phyloP scores from a whole-genome alignment of 352 stramenopile species.

The Phytophthora megakarya region DNA sequence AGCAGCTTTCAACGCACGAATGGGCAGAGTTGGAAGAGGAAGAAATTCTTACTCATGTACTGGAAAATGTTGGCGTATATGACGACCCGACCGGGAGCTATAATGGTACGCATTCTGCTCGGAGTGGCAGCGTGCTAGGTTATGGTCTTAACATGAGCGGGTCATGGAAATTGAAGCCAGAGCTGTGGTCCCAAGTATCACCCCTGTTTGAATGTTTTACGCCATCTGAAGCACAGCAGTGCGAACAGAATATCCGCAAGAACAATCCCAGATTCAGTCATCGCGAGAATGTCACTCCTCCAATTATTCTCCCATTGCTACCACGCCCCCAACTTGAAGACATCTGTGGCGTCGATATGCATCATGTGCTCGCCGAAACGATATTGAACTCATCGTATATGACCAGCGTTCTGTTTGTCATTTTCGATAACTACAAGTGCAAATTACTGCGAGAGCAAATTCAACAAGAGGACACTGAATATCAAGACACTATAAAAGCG shows the following conservation, averaged over 20 bases:
- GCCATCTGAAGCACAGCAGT: constrained; percentile 69
- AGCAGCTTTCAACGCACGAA: constrained; percentile 53
- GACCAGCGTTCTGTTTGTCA: constrained; percentile 44
- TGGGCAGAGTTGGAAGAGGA: constrained; percentile 75
- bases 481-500: constrained; percentile 4
- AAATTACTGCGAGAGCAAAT: neutral
- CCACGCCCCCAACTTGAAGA: constrained; percentile 25
- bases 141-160: constrained; percentile 77
- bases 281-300: constrained; percentile 3
- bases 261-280: constrained; percentile 26
- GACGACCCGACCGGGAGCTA: constrained; percentile 46
- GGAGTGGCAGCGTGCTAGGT: constrained; percentile 38
- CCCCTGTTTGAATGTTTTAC: constrained; percentile 81
- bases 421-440: constrained; percentile 49
- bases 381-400: constrained; percentile 60
- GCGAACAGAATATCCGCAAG: constrained; percentile 76
- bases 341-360: constrained; percentile 31
- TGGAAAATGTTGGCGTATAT: constrained; percentile 67
- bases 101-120: constrained; percentile 23
- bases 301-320: constrained; percentile 40
- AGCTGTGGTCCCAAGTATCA: constrained; percentile 61
- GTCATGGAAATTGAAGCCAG: constrained; percentile 62
- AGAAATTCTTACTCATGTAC: constrained; percentile 71
- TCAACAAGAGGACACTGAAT: neutral
- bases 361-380: constrained; percentile 41